A percentile compares a stretch with the other conserved stretches of the same genome.
phyloP scores from a whole-genome alignment of 768 basidiomycete species.

The Fistulinella prunicolor region DNA sequence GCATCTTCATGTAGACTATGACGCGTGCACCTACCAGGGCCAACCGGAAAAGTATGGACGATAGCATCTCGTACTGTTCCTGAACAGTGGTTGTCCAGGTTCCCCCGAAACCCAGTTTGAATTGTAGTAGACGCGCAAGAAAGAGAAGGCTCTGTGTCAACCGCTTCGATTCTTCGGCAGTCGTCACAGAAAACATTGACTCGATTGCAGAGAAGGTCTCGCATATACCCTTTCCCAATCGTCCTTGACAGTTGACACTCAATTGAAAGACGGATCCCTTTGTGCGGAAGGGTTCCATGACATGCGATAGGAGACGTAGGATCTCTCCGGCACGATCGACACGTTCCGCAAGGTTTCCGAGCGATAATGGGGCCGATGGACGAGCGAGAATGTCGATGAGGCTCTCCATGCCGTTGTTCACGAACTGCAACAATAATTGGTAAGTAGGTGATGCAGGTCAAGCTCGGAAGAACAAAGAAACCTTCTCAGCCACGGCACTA shows the following conservation, averaged over 20 bases:
- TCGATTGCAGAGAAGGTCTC: conserved; percentile 44
- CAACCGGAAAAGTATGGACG: conserved; percentile 44
- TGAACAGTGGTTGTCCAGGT: conserved; percentile 53
- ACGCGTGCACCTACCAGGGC: conserved; percentile 43
- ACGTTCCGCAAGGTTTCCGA: conserved; percentile 35
- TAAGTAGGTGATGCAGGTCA: background rate
- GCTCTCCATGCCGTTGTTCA: conserved; percentile 69
- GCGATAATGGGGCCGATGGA: conserved; percentile 23
- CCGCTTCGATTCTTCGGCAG: conserved; percentile 21
- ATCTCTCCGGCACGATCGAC: conserved; percentile 62
- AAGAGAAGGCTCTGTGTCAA: conserved; percentile 49
- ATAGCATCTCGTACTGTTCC: conserved; percentile 43
- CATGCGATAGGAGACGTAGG: conserved; percentile 63
- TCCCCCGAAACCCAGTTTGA: conserved; percentile 63
- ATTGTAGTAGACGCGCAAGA: conserved; percentile 67
- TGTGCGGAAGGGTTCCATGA: conserved; percentile 61
- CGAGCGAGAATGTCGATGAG: conserved; percentile 54
- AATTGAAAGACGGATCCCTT: conserved; percentile 50
- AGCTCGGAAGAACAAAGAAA: conserved; percentile 18
- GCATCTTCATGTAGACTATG: conserved; percentile 1
- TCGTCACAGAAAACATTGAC: conserved; percentile 29
- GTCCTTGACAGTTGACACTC: conserved; percentile 47
- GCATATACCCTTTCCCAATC: conserved; percentile 50
- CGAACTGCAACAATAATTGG: conserved; percentile 45
- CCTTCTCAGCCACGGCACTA: conserved; percentile 64